Base-by-base conservation (phyloP, 1,284 basidiomycete genomes). In the Apiotrichum gamsii region DNA sequence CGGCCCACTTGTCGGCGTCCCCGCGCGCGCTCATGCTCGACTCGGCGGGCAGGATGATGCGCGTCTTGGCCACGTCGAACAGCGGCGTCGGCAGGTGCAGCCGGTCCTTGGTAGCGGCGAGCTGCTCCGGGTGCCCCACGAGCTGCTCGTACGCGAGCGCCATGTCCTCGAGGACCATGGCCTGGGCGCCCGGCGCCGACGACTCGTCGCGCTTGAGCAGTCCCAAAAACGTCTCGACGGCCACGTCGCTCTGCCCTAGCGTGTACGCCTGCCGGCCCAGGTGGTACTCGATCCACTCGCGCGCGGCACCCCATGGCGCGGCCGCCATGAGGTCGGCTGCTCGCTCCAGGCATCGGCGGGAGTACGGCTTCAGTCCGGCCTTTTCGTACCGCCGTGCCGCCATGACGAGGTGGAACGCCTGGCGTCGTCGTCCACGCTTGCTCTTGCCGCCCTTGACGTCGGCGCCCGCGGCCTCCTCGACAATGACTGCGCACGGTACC, bases 231-330 rank as follows among this genome's bases (percentile, higher is more conserved):
- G 77, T 72, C 25, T 66, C 59, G 0, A 76, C 67, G 0, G 78
- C 77, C 0, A 69, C 64, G 15, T 67, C 69, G 19, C 73, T 69
- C 39, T 75, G 60, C 8, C 76, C 76, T 8, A 75, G 61, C 9
- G 74, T 77, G 60, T 77, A 78, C 0, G 77, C 75, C 47, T 78
- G 76, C 38, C 75, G 59, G 5, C 73, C 77, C 5, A 78, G 68
- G 30, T 74, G 70, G 47, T 77, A 74, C 40, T 77, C 74, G 20
- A 78, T 65, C 39, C 75, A 69, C 40, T 74, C 69, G 30, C 72
- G 67, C 19, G 76, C 67, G 0, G 72, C 65, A 1, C 57, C 61
- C 76, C 77, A 78, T 0, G 63, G 61, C n/a, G 67, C 58, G 8
- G 55, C 33, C 1, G 62, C 59, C 53, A 71, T 73, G 10, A 73